A percentile compares a stretch with the other conserved stretches of the same genome.
These are phyloP conservation scores for Paracamarosporium sp. DNA, from an alignment of 2,329 filamentous ascomycete species.

Conservation along the genomic window DNA sequence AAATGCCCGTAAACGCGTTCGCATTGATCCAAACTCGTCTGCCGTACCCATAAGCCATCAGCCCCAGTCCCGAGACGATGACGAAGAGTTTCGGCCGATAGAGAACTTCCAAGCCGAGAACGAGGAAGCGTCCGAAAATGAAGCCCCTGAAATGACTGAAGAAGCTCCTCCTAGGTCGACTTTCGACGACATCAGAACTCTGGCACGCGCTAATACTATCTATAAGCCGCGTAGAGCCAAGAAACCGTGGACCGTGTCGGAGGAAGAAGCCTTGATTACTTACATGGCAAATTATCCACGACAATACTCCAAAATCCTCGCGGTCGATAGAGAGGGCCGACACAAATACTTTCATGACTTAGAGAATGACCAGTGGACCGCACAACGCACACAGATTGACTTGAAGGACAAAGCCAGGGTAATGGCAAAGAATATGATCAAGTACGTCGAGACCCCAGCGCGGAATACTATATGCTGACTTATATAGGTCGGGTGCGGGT, in stretches of 20 bases:
- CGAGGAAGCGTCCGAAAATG: conserved; percentile 32
- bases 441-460: conserved; percentile 34
- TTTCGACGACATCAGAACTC: conserved; percentile 19
- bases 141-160: conserved; percentile 36
- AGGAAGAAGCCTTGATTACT: conserved; percentile 53
- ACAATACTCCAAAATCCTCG: conserved; percentile 56
- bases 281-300: conserved; percentile 56
- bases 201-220: conserved; percentile 25
- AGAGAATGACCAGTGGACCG: not conserved
- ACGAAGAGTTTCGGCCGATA: conserved; percentile 1
- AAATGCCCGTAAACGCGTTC: conserved; percentile 36
- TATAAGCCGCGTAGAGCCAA: conserved; percentile 25
- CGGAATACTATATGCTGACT: conserved; percentile 15
- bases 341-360: conserved; percentile 24
- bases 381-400: conserved; percentile 58
- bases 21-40: conserved; percentile 30
- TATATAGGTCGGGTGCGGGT: conserved; percentile 34
- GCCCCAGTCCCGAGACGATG: conserved; percentile 12
- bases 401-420: conserved; percentile 55
- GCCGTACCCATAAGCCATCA: conserved; percentile 38
- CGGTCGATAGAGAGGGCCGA: conserved; percentile 22
- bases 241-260: conserved; percentile 32
- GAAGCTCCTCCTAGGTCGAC: conserved; percentile 25
- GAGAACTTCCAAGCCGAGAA: conserved; percentile 14
- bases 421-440: conserved; percentile 48